These are phyloP conservation scores for Stachybotrys chartarum DNA, from an alignment of 2,329 filamentous ascomycete genomes.

Conservation along the genomic window DNA sequence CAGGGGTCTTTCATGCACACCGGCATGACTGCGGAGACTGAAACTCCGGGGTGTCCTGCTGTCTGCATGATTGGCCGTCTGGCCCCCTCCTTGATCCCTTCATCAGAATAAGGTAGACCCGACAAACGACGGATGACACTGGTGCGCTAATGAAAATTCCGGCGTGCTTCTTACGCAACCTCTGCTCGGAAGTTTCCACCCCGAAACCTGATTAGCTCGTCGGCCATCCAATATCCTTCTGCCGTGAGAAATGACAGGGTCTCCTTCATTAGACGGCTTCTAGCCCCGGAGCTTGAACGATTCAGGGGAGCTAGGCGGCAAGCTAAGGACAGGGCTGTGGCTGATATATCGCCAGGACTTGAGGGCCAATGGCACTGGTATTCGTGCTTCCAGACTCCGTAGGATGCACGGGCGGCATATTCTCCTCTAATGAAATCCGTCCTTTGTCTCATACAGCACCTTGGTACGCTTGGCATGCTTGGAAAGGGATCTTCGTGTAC, in stretches of 20 bases:
- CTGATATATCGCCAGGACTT: background rate
- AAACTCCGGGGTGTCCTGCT: background rate
- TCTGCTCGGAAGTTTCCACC: background rate
- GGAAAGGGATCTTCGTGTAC: background rate
- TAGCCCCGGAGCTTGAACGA: background rate
- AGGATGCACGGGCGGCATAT: background rate
- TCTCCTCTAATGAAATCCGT: background rate
- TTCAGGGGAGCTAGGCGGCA: background rate
- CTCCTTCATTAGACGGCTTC: background rate
- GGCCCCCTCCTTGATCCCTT: background rate
- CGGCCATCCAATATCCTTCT: too few relatives aligned
- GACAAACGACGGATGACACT: background rate
- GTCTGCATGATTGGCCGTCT: background rate
- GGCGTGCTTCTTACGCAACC: background rate
- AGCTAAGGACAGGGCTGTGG: background rate
- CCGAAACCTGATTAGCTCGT: background rate
- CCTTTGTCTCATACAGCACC: too few relatives aligned
- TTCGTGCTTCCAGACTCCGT: background rate
- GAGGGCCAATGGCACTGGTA: background rate
- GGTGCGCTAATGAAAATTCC: background rate
- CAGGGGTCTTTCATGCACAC: background rate
- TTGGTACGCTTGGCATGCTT: background rate
- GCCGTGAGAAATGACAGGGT: too few relatives aligned
- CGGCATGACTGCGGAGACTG: background rate
- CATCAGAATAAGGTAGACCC: background rate